Conservation (phyloP, 1,284 basidiomycete species). For the Puccinia triticina region DNA sequence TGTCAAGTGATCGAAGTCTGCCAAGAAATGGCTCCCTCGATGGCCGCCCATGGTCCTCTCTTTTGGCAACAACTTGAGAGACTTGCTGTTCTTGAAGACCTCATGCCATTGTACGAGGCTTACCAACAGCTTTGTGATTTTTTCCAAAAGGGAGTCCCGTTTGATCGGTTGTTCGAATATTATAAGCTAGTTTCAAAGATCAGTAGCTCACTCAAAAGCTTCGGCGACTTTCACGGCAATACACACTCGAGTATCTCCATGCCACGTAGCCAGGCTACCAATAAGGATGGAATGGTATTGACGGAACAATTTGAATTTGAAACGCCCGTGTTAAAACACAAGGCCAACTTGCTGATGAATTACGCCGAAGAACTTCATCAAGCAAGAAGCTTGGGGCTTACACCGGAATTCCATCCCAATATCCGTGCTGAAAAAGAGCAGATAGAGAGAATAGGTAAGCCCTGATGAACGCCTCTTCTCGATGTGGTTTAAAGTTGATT, state of each 20-base stretch:
- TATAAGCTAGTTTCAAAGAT: background rate
- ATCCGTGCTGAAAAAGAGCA: background rate
- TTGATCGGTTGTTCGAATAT: background rate
- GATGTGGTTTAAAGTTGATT: background rate
- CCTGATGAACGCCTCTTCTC: too few relatives aligned
- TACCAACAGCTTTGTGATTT: background rate
- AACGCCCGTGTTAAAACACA: background rate
- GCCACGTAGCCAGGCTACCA: background rate
- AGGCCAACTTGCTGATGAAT: background rate
- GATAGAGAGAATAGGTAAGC: background rate
- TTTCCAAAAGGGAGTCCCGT: background rate
- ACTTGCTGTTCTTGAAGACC: background rate
- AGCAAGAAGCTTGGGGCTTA: background rate
- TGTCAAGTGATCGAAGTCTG: background rate
- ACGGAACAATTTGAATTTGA: background rate
- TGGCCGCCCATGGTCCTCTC: background rate
- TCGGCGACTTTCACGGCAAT: background rate
- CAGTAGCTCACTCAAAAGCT: background rate
- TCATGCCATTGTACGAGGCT: background rate
- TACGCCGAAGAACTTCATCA: slow-evolving; percentile 2
- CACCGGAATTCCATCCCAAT: background rate
- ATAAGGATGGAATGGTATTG: background rate
- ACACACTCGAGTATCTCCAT: background rate
- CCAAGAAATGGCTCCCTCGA: background rate
- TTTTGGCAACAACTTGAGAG: background rate